Evolutionary conservation across 306 rosid genomes (phyloP).

Genomic region (Betula pendula): DNA sequence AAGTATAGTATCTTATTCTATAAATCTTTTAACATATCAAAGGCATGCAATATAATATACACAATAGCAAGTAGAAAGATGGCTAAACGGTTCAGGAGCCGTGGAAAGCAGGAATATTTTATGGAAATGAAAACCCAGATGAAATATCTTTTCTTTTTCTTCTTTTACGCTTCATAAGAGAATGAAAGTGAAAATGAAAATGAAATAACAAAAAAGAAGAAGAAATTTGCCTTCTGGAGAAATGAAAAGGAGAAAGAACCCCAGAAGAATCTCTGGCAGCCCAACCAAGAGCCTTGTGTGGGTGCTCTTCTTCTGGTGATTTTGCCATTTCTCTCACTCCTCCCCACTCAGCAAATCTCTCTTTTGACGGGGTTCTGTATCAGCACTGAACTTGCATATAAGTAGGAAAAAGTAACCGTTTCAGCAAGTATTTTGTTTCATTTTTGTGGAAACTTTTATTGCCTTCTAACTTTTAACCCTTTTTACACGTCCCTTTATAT

Average conservation of each 20-base stretch:
- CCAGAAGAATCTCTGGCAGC: slow-evolving; percentile 53
- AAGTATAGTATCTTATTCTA: neutral
- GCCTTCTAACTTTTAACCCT: no score
- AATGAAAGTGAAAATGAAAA: neutral
- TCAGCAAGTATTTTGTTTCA: no score
- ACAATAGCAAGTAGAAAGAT: neutral
- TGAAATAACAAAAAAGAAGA: neutral
- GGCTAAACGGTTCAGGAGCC: neutral
- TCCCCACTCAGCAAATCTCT: neutral
- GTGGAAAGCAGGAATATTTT: neutral
- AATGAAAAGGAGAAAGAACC: slow-evolving; percentile 46
- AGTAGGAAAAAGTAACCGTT: neutral
- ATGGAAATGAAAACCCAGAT: neutral
- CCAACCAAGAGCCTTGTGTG: slow-evolving; percentile 49
- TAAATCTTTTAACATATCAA: neutral
- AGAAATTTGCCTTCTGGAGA: slow-evolving; percentile 42
- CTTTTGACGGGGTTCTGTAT: neutral
- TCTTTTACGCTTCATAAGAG: slow-evolving; percentile 1
- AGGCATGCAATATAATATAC: neutral
- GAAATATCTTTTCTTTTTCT: neutral
- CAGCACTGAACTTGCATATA: neutral
- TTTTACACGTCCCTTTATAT: no score
- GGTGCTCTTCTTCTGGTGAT: slow-evolving; percentile 29
- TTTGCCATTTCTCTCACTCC: slow-evolving; percentile 31
- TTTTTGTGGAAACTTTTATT: no score